Conservation (phyloP, 2,329 filamentous ascomycete species). For the Herpotrichia juniperi region DNA sequence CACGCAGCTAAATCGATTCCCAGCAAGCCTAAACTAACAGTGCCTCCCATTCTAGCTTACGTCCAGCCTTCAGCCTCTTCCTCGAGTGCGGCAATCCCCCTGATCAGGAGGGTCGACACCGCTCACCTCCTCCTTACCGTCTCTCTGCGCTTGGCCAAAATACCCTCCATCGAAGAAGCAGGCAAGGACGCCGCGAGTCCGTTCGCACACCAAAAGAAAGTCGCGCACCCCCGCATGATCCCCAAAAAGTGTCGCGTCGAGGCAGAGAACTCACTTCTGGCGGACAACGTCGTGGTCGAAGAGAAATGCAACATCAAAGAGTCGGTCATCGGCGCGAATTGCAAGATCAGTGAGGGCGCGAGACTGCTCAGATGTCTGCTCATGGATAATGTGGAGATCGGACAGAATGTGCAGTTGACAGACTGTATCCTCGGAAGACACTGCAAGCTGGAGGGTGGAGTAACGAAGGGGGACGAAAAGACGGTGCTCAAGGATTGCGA, state of each 20-base stretch:
- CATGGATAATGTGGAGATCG: constrained; percentile 90
- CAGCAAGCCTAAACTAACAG: constrained; percentile 47
- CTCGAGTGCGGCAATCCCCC: constrained; percentile 54
- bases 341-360: constrained; percentile 83
- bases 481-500: constrained; percentile 83
- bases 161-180: constrained; percentile 72
- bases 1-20: constrained; percentile 32
- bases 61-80: constrained; percentile 69
- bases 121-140: constrained; percentile 79
- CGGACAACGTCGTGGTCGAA: constrained; percentile 86
- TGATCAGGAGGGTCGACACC: constrained; percentile 89
- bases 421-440: constrained; percentile 85
- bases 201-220: constrained; percentile 78
- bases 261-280: constrained; percentile 80
- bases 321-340: constrained; percentile 84
- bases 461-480: constrained; percentile 51
- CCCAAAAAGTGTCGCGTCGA: constrained; percentile 83
- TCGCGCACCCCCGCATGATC: constrained; percentile 83
- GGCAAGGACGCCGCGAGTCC: constrained; percentile 62
- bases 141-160: constrained; percentile 85
- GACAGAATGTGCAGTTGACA: constrained; percentile 81
- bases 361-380: constrained; percentile 85
- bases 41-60: constrained; percentile 82
- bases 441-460: constrained; percentile 81
- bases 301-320: constrained; percentile 94